Evolutionary conservation across 176 grass and related monocot species (phyloP).

Genomic region (Eremochloa ophiuroides): DNA sequence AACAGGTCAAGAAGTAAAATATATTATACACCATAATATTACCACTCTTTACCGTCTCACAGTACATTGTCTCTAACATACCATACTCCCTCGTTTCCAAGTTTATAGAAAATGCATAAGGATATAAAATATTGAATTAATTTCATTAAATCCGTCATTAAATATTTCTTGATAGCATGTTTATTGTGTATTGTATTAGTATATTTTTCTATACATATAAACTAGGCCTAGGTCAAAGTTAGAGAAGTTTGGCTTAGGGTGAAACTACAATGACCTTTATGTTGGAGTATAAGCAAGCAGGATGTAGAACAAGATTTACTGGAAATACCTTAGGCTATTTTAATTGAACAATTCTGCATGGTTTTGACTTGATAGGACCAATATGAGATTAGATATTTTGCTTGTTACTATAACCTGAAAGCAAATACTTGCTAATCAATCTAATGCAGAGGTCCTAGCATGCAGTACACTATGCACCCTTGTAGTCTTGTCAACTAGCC

Average conservation of each 20-base stretch:
- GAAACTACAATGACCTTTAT: not conserved
- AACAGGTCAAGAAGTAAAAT: conserved; percentile 1
- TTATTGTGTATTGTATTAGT: not conserved
- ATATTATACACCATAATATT: conserved; percentile 12
- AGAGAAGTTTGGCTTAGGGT: not conserved
- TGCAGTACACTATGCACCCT: not conserved
- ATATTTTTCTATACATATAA: not conserved
- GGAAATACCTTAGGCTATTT: not conserved
- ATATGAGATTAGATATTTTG: not conserved
- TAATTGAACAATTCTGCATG: not conserved
- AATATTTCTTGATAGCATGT: not conserved
- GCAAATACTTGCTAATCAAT: not conserved
- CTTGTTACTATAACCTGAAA: not conserved
- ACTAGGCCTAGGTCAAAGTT: not conserved
- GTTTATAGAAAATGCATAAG: not conserved
- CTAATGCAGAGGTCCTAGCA: not conserved
- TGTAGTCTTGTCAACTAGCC: not conserved
- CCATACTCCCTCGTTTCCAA: not conserved
- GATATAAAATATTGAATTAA: not conserved
- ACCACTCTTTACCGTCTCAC: not conserved
- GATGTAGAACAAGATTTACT: not conserved
- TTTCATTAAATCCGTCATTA: not conserved
- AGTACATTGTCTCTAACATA: conserved; percentile 6
- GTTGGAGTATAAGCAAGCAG: not conserved
- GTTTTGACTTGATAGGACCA: not conserved